Conservation (phyloP, 73 alveolate genomes). For the Tetrahymena malaccensis region DNA sequence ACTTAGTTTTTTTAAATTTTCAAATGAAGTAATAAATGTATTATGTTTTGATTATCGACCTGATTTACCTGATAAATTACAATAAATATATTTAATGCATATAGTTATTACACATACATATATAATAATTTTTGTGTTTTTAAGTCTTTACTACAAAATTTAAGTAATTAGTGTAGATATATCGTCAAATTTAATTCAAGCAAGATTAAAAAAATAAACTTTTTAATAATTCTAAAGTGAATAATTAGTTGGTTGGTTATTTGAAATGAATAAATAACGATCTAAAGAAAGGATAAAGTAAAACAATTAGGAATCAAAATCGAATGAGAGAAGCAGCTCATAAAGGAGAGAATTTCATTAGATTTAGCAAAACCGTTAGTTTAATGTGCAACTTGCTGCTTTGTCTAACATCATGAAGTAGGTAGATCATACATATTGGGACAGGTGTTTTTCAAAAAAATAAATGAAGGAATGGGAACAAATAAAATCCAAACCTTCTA, state of each 20-base stretch:
- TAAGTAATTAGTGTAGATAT: no score
- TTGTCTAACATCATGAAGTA: not conserved
- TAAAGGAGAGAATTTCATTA: no score
- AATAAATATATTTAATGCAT: no score
- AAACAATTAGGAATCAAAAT: not conserved
- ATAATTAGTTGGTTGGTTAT: not conserved
- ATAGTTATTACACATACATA: no score
- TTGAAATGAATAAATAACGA: not conserved
- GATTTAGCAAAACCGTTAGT: not conserved
- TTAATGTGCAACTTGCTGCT: not conserved
- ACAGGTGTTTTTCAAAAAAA: not conserved
- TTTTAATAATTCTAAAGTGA: not conserved
- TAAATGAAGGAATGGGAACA: not conserved
- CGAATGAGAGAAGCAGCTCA: not conserved
- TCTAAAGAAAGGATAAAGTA: not conserved
- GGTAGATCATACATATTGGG: not conserved
- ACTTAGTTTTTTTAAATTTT: no score
- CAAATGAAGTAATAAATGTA: no score
- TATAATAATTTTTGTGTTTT: no score
- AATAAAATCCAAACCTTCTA: not conserved
- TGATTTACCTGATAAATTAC: no score
- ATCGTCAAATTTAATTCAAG: not conserved
- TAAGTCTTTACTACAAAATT: no score
- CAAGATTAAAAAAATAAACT: not conserved
- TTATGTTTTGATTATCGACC: no score